phyloP scores from a whole-genome alignment of 1,139 yeast species.

The Zygosaccharomyces sapae region DNA sequence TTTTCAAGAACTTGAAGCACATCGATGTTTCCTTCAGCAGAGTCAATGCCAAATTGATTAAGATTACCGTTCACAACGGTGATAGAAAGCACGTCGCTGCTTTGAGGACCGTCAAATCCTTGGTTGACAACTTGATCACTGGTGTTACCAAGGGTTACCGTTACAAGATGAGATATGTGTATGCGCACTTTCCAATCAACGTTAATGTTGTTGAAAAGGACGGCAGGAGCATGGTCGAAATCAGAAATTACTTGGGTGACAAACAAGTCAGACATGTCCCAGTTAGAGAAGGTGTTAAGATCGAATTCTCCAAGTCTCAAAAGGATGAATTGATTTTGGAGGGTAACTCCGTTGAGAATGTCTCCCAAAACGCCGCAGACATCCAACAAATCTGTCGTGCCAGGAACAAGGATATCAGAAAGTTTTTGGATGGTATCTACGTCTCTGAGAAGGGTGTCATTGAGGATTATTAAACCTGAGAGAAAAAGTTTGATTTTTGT shows the following conservation, averaged over 20 bases:
- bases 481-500: not conserved
- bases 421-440: slow-evolving; percentile 99
- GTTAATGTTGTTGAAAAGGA: slow-evolving; percentile 80
- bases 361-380: slow-evolving; percentile 98
- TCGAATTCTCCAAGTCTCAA: slow-evolving; percentile 74
- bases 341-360: slow-evolving; percentile 98
- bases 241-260: slow-evolving; percentile 99
- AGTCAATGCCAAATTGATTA: slow-evolving; percentile 66
- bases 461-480: slow-evolving; percentile 38
- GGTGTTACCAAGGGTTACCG: slow-evolving; percentile 99
- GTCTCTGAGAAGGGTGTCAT: slow-evolving; percentile 95
- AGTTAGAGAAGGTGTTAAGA: slow-evolving; percentile 83
- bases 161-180: slow-evolving; percentile 99
- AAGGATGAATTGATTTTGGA: slow-evolving; percentile 91
- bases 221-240: slow-evolving; percentile 77
- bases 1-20: slow-evolving; percentile 89
- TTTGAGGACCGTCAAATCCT: slow-evolving; percentile 96
- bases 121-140: slow-evolving; percentile 87
- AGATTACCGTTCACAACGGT: slow-evolving; percentile 95
- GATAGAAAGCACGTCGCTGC: slow-evolving; percentile 99
- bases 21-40: slow-evolving; percentile 89
- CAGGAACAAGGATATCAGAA: slow-evolving; percentile 99
- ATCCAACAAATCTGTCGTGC: slow-evolving; percentile 98
- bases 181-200: slow-evolving; percentile 99
- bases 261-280: slow-evolving; percentile 87